Evolutionary conservation across 2,329 filamentous ascomycete genomes (phyloP), one percentile per base, ranked within the genome.

Genomic region (Elsinoe perseae): DNA sequence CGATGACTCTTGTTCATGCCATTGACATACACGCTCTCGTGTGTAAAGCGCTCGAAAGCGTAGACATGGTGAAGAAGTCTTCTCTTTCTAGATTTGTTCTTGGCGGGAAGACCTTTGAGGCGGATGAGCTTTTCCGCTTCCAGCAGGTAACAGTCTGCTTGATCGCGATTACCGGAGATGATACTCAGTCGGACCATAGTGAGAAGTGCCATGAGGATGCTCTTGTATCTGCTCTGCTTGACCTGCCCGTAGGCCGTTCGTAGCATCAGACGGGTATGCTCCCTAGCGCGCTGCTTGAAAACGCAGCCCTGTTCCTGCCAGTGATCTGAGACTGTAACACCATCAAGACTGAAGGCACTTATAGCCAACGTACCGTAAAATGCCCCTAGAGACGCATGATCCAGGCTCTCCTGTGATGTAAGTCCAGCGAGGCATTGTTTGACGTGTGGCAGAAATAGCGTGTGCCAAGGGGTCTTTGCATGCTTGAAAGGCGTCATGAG

Each of bases 361-460:
- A 72, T 69, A 1, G 72, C 68, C 1, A 75, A 61, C 0, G 73
- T 67, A 0, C 69, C 68, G 23, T 69, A 72, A 10, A 75, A 67
- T 12, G 70, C 67, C 0, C 66, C 68, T 4, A 67, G 63, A 4
- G 46, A 50, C 18, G 46, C 46, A 30, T 30, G 23, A 20, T 50
- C 46, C 46, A 50, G 4, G 10, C 9, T 18, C 16, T 50, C 46
- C 14, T 34, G 18, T 3, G 30, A 8, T 18, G 46, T 50, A 8
- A 50, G 46, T 8, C 46, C 23, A 8, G 46, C 46, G 20, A 50
- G 46, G 25, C 25, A 30, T 4, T 34, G 46, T 32, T 50, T 50
- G 23, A 32, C 46, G 23, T 30, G 28, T 14, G 46, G 46, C 8
- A 50, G 4, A 21, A 50, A 50, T 9, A 50, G 46, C 6, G 20